Evolutionary conservation across 2,329 filamentous ascomycete genomes (phyloP).

Genomic region (Fusarium domesticum): DNA sequence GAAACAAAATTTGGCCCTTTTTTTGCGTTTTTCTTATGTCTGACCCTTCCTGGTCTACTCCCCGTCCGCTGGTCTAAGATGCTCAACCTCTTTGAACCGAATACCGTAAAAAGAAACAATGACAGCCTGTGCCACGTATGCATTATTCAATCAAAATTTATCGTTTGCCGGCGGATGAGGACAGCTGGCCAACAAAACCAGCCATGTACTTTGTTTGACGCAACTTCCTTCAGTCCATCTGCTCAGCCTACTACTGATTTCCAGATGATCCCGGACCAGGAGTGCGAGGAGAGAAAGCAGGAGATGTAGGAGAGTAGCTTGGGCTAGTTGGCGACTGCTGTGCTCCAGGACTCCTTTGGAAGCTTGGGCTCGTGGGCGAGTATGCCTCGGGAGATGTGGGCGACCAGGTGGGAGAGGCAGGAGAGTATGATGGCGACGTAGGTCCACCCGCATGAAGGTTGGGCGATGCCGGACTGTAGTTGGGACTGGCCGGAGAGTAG

Average conservation of each 20-base stretch:
- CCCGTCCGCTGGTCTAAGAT: constrained; percentile 32
- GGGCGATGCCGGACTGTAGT: constrained; percentile 68
- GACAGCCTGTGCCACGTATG: constrained; percentile 35
- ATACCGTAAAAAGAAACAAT: constrained; percentile 26
- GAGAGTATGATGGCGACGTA: constrained; percentile 61
- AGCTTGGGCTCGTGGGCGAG: constrained; percentile 61
- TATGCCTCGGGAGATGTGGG: constrained; percentile 67
- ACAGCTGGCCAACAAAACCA: constrained; percentile 40
- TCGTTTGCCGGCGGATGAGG: constrained; percentile 43
- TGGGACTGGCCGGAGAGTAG: constrained; percentile 69
- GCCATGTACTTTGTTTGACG: constrained; percentile 1
- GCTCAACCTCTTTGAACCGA: constrained; percentile 17
- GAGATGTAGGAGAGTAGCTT: constrained; percentile 65
- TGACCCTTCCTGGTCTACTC: constrained; percentile 11
- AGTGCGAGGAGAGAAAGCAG: constrained; percentile 45
- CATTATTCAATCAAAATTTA: constrained; percentile 36
- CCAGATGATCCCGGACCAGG: constrained; percentile 43
- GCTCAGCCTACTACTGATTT: constrained; percentile 40
- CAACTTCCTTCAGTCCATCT: background rate
- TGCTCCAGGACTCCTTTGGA: constrained; percentile 53
- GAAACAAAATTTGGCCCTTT: constrained; percentile 3
- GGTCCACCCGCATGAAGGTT: constrained; percentile 45
- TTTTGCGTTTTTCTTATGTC: constrained; percentile 15
- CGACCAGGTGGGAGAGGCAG: constrained; percentile 74
- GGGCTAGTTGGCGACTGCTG: constrained; percentile 65